Conservation (phyloP, 371 early-diverging fungal genomes). For the Apophysomyces elegans region DNA sequence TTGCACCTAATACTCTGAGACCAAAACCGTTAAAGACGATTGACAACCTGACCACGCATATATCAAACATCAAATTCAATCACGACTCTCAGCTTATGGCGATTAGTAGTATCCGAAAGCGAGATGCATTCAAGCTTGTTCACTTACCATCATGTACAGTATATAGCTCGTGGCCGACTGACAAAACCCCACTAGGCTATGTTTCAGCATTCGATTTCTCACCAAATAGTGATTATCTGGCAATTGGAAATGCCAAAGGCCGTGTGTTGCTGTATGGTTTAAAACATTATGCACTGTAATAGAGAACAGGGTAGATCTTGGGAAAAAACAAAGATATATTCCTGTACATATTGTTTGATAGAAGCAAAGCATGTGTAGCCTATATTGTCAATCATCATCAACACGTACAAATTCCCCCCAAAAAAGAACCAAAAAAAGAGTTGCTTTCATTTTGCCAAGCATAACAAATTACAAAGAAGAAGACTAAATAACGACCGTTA, state of each 20-base stretch:
- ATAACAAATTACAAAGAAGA: no score
- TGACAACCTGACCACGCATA: slow-evolving; percentile 82
- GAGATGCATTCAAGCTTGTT: slow-evolving; percentile 78
- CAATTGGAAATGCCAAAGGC: slow-evolving; percentile 89
- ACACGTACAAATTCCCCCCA: no score
- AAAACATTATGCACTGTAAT: slow-evolving; percentile 60
- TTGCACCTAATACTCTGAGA: slow-evolving; percentile 31
- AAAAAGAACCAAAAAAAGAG: no score
- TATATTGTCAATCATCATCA: no score
- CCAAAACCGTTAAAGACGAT: slow-evolving; percentile 82
- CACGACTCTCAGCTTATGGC: slow-evolving; percentile 84
- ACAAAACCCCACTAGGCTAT: slow-evolving; percentile 77
- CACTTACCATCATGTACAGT: slow-evolving; percentile 82
- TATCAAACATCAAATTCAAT: slow-evolving; percentile 76
- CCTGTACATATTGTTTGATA: not conserved
- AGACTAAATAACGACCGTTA: no score
- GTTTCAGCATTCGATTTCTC: slow-evolving; percentile 81
- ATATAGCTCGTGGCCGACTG: slow-evolving; percentile 92
- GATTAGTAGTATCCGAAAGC: slow-evolving; percentile 69
- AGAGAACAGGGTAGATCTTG: not conserved
- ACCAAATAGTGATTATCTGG: slow-evolving; percentile 87
- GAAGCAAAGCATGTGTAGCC: no score
- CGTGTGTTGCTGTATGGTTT: slow-evolving; percentile 83
- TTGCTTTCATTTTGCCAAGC: no score
- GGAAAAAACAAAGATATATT: slow-evolving; percentile 13